Evolutionary conservation across 176 grass and related monocot genomes (phyloP).

Genomic region (Carex littledalei): DNA sequence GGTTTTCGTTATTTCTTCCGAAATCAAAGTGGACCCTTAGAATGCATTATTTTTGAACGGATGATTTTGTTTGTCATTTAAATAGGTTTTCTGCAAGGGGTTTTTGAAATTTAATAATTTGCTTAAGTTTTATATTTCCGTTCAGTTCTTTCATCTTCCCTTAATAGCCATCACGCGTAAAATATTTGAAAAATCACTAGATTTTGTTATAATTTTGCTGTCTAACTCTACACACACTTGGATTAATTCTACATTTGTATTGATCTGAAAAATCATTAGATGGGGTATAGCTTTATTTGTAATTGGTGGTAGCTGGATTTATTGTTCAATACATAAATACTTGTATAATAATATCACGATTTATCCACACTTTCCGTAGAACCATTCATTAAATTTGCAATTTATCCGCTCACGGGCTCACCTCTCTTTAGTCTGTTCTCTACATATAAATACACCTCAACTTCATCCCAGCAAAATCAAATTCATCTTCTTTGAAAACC

Average conservation of each 20-base stretch:
- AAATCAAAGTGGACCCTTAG: too few species aligned
- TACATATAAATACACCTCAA: constrained; percentile 13
- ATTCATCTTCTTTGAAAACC: background rate
- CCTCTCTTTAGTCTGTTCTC: background rate
- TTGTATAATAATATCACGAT: background rate
- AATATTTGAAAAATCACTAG: background rate
- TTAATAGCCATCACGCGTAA: too few species aligned
- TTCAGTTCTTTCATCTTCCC: too few species aligned
- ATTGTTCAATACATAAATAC: background rate
- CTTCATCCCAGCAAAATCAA: background rate
- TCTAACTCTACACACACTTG: background rate
- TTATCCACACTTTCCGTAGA: background rate
- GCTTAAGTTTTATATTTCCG: too few species aligned
- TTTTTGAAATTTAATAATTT: too few species aligned
- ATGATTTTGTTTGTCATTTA: too few species aligned
- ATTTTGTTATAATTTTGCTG: background rate
- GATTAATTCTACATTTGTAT: background rate
- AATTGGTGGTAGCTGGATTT: background rate
- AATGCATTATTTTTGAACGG: too few species aligned
- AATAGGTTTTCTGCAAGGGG: too few species aligned
- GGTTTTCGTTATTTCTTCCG: too few species aligned
- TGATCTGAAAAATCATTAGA: background rate
- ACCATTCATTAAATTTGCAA: background rate
- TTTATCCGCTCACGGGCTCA: background rate
- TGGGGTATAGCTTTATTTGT: background rate